Evolutionary conservation across 305 asterid genomes (phyloP).

Genomic region (Fraxinus latifolia): DNA sequence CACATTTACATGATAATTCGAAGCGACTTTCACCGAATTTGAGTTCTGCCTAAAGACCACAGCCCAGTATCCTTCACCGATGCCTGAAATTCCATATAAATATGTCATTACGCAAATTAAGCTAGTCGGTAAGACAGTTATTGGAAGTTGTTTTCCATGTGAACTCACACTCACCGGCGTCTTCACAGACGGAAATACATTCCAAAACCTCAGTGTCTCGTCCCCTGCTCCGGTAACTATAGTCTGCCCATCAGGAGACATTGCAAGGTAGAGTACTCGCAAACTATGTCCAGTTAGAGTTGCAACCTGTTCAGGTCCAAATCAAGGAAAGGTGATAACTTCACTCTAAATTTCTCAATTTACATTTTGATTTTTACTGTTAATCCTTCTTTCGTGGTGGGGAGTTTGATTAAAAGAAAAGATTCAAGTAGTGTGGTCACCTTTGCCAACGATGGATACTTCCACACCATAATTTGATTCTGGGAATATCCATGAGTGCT

Average conservation of each 20-base stretch:
- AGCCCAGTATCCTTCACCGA: conserved; percentile 81
- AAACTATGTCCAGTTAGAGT: conserved; percentile 89
- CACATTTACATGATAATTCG: not conserved
- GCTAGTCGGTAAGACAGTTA: not conserved
- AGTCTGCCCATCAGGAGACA: conserved; percentile 97
- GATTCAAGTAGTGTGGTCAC: conserved; percentile 28
- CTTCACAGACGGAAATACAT: conserved; percentile 76
- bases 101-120: not conserved
- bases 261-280: conserved; percentile 86
- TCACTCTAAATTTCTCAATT: not conserved
- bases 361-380: not conserved
- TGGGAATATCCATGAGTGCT: conserved; percentile 99
- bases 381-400: not conserved
- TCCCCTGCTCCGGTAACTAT: conserved; percentile 97
- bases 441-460: conserved; percentile 90
- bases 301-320: conserved; percentile 55
- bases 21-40: conserved; percentile 51
- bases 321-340: not conserved
- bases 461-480: conserved; percentile 98
- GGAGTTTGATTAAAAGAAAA: not conserved
- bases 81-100: conserved; percentile 44
- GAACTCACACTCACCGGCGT: conserved; percentile 64
- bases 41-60: conserved; percentile 92
- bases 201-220: conserved; percentile 92
- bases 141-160: not conserved